phyloP scores from a whole-genome alignment of 192 early-diverging fungal genomes.

The Helicostylum pulchrum region DNA sequence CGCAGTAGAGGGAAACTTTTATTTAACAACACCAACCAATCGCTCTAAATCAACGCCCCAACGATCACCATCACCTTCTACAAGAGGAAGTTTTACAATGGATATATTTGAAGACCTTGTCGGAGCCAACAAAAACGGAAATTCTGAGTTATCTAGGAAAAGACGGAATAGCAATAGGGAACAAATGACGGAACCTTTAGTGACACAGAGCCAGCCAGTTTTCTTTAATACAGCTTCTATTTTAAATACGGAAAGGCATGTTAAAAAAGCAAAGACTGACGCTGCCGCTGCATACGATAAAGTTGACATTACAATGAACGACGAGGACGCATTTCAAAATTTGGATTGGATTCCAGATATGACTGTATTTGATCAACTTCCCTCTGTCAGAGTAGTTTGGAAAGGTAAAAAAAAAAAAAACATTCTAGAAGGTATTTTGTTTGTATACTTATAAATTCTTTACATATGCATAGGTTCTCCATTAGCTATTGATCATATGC shows the following conservation, averaged over 20 bases:
- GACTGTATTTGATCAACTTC: slow-evolving; percentile 14
- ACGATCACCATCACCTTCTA: background rate
- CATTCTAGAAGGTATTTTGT: background rate
- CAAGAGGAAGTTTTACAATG: slow-evolving; percentile 5
- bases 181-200: slow-evolving; percentile 7
- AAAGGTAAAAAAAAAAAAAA: slow-evolving; percentile 20
- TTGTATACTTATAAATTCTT: background rate
- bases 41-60: slow-evolving; percentile 6
- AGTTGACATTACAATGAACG: slow-evolving; percentile 20
- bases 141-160: slow-evolving; percentile 14
- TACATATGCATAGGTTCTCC: slow-evolving; percentile 36
- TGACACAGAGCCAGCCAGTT: slow-evolving; percentile 11
- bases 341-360: slow-evolving; percentile 20
- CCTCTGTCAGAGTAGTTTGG: slow-evolving; percentile 20
- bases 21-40: slow-evolving; percentile 7
- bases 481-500: slow-evolving; percentile 37
- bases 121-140: background rate
- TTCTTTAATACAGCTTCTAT: background rate
- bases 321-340: slow-evolving; percentile 12
- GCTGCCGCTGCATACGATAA: slow-evolving; percentile 18
- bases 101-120: slow-evolving; percentile 1
- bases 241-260: background rate
- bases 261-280: slow-evolving; percentile 15
- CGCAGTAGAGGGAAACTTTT: background rate
- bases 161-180: slow-evolving; percentile 11